These are phyloP conservation scores for Sequoia sempervirens DNA, from an alignment of 75 land plant genomes.

Conservation along the genomic window DNA sequence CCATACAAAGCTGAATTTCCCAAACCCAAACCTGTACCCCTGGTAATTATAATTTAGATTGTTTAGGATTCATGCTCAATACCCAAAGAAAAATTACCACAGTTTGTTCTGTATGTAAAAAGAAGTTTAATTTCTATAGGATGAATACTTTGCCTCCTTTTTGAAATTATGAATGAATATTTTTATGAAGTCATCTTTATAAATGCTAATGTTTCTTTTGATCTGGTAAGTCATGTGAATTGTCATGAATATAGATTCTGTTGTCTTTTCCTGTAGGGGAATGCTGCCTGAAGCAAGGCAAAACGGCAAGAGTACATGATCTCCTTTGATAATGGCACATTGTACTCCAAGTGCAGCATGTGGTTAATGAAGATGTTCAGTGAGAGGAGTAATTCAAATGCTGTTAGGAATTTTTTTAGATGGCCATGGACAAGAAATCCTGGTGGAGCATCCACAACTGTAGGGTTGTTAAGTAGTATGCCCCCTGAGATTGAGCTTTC, in stretches of 20 bases:
- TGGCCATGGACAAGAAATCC: constrained; percentile 31
- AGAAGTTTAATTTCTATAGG: background rate
- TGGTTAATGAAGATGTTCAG: constrained; percentile 48
- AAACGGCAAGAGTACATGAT: background rate
- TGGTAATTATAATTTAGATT: background rate
- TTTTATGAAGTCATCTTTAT: too few relatives aligned
- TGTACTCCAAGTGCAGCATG: constrained; percentile 5
- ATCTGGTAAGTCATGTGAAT: background rate
- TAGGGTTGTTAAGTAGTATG: constrained; percentile 32
- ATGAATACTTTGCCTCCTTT: background rate
- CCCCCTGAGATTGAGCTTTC: constrained; percentile 78
- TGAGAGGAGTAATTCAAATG: constrained; percentile 27
- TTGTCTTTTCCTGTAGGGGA: constrained; percentile 4
- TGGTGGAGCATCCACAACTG: constrained; percentile 35
- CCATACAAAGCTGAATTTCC: background rate
- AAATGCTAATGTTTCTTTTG: background rate
- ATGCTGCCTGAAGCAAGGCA: background rate
- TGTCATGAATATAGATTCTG: background rate
- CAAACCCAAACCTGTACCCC: background rate
- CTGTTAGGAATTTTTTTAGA: constrained; percentile 20
- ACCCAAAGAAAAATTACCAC: background rate
- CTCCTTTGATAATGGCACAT: constrained; percentile 3
- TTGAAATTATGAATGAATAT: background rate
- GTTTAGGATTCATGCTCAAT: background rate
- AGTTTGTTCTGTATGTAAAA: background rate